Evolutionary conservation across 768 basidiomycete genomes (phyloP).

Genomic region (Termitomyces heimii): DNA sequence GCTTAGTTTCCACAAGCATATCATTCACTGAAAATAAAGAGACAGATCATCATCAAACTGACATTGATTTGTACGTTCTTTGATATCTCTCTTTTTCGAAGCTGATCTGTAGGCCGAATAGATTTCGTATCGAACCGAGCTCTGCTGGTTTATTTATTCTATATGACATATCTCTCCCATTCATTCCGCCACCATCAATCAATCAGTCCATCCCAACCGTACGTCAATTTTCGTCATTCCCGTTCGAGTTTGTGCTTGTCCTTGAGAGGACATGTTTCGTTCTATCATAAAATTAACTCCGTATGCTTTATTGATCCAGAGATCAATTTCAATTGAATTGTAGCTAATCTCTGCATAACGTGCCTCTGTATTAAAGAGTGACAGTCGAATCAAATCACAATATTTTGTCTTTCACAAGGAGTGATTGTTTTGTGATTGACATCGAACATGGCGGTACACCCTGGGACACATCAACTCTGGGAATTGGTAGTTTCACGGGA

Average conservation of each 20-base stretch:
- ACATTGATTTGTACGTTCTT: constrained; percentile 5
- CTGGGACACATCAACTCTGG: background rate
- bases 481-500: background rate
- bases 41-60: constrained; percentile 3
- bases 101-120: constrained; percentile 5
- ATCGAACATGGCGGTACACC: too few relatives aligned
- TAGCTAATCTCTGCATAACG: background rate
- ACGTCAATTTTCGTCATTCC: background rate
- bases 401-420: background rate
- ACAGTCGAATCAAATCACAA: background rate
- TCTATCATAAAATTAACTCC: background rate
- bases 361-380: background rate
- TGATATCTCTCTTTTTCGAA: background rate
- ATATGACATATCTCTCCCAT: constrained; percentile 1
- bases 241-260: background rate
- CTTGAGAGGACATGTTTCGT: background rate
- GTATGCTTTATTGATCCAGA: background rate
- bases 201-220: background rate
- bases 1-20: constrained; percentile 68
- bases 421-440: too few relatives aligned
- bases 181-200: background rate
- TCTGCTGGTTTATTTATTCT: constrained; percentile 8
- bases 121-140: constrained; percentile 3
- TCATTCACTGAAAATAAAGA: constrained; percentile 37
- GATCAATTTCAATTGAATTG: background rate